phyloP scores from a whole-genome alignment of 2,329 filamentous ascomycete species.

The Anisogramma anomala region DNA sequence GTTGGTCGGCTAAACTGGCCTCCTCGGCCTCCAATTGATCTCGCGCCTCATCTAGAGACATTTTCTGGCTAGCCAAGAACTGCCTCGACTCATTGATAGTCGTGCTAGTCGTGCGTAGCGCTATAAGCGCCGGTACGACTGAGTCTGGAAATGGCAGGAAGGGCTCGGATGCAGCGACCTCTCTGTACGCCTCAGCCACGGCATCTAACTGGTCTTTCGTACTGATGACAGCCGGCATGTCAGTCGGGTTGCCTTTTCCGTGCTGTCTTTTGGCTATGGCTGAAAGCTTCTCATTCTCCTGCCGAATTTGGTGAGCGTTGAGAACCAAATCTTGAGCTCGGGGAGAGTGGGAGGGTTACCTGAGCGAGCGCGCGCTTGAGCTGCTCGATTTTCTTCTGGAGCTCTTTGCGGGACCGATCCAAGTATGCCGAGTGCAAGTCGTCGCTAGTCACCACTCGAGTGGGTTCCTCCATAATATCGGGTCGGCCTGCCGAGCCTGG shows the following conservation, averaged over 20 bases:
- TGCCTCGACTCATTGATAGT: slow-evolving; percentile 53
- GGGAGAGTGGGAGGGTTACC: slow-evolving; percentile 23
- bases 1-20: slow-evolving; percentile 41
- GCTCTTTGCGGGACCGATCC: slow-evolving; percentile 54
- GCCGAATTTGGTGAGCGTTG: slow-evolving; percentile 15
- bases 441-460: slow-evolving; percentile 23
- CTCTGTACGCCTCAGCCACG: slow-evolving; percentile 55
- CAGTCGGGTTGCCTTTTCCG: neutral
- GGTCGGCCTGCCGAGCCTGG: too few relatives aligned
- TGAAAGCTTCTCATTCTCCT: slow-evolving; percentile 14
- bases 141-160: slow-evolving; percentile 57
- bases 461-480: slow-evolving; percentile 21
- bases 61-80: slow-evolving; percentile 38
- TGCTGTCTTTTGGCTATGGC: neutral
- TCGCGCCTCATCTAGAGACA: slow-evolving; percentile 31
- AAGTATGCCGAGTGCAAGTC: slow-evolving; percentile 41
- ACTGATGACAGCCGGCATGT: neutral
- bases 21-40: slow-evolving; percentile 40
- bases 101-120: slow-evolving; percentile 54
- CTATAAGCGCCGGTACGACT: slow-evolving; percentile 58
- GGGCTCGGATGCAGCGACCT: slow-evolving; percentile 48
- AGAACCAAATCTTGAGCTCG: slow-evolving; percentile 1
- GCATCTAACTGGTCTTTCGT: slow-evolving; percentile 24
- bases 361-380: slow-evolving; percentile 39
- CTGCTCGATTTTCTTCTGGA: slow-evolving; percentile 47